Conservation (phyloP, 345 rosid genomes). For the Angophora floribunda region DNA sequence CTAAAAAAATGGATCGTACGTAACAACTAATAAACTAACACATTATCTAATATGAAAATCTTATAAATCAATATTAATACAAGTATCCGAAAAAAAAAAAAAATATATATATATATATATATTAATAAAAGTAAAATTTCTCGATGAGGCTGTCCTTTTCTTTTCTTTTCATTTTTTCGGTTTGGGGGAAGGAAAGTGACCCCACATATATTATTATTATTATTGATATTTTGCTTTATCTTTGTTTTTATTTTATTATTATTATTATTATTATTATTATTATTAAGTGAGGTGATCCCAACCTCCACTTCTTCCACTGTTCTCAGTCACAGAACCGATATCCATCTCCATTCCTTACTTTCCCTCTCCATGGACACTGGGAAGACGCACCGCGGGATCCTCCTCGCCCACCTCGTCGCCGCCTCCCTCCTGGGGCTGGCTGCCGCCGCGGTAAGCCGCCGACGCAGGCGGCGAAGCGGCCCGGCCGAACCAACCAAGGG, state of each 20-base stretch:
- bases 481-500: neutral
- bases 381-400: neutral
- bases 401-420: slow-evolving; percentile 1
- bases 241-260: no score
- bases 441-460: neutral
- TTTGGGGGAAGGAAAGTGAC: neutral
- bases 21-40: neutral
- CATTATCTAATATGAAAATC: neutral
- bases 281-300: no score
- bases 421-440: slow-evolving; percentile 17
- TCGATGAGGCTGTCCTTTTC: fast-evolving
- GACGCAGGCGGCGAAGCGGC: neutral
- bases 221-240: neutral
- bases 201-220: neutral
- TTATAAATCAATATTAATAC: neutral
- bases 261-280: no score
- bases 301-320: neutral
- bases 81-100: no score
- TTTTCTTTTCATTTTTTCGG: neutral
- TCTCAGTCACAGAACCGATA: neutral
- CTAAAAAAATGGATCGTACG: no score
- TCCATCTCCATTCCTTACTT: neutral
- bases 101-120: no score
- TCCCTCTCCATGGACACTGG: neutral
- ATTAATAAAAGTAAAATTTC: neutral